A percentile compares a stretch with the other conserved stretches of the same genome.
phyloP scores from a whole-genome alignment of 257 asterid species.

The Solanum etuberosum region DNA sequence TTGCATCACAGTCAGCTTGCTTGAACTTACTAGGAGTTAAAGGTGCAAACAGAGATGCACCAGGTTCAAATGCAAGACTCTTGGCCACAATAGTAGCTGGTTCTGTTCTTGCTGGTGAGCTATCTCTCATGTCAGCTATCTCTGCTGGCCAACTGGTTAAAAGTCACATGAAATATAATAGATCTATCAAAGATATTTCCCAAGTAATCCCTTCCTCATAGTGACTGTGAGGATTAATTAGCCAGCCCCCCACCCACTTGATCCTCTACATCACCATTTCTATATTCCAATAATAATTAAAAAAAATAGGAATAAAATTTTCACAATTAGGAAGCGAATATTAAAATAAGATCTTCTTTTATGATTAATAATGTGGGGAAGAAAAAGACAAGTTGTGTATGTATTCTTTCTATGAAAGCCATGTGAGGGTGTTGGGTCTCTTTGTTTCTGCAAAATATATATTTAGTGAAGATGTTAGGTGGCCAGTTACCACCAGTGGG shows the following conservation, averaged over 20 bases:
- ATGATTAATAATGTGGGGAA: not conserved
- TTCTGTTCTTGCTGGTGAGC: conserved; percentile 43
- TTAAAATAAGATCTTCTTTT: not conserved
- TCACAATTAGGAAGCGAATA: not conserved
- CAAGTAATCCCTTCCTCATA: conserved; percentile 11
- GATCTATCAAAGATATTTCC: conserved; percentile 33
- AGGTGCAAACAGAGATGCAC: conserved; percentile 30
- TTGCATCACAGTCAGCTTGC: conserved; percentile 45
- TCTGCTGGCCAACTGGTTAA: conserved; percentile 45
- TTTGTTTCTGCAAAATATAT: not conserved
- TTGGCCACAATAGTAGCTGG: conserved; percentile 42
- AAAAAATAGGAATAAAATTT: not conserved
- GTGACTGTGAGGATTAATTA: not conserved
- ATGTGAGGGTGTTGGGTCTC: conserved; percentile 7
- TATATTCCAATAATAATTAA: not conserved
- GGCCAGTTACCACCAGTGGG: not conserved
- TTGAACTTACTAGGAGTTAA: conserved; percentile 40
- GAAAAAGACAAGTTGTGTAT: conserved; percentile 2
- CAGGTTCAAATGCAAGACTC: conserved; percentile 39
- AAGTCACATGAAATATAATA: conserved; percentile 43
- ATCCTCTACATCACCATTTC: not conserved
- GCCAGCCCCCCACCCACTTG: not conserved
- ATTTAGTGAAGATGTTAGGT: not conserved
- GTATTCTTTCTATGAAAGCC: not conserved
- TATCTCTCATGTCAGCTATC: conserved; percentile 41